Base-by-base conservation (phyloP, 2,329 filamentous ascomycete species). In the Paecilomyces sp. region DNA sequence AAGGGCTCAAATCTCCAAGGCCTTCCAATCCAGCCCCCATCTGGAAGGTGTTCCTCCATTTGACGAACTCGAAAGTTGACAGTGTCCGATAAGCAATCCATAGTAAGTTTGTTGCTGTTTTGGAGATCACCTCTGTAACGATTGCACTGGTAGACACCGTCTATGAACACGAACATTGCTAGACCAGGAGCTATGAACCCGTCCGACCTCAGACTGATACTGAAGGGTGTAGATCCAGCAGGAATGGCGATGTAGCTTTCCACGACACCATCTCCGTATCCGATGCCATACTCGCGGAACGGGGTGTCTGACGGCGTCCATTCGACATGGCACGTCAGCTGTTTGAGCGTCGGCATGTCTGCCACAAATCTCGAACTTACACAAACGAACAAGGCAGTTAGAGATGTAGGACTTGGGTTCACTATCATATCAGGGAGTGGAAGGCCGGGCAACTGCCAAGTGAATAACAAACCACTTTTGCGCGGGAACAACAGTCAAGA, bases 101-200 rank as follows among this genome's bases (percentile, higher is more conserved):
- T 64, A 3, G 61, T 60, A 41, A 63, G 36, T 55, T 62, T 62
- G 7, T 57, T 62, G 13, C 73, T 72, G 22, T 73, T 61, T 57
- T 73, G 69, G 33, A 84, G 63, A 36, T 77, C 70, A 47, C 75
- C 72, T 47, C 78, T 73, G 67, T 82, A 82, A 59, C 83, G 80
- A 61, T 85, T 85, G 70, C 80, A 83, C 65, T 85, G 82, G 62
- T 84, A 84, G 5, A 79, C 69, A 18, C 83, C 83, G 63, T 85
- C 83, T 50, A 84, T 83, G 71, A 79, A 85, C 28, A 85, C 81
- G 61, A 81, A 82, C 68, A 82, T 78, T 1, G 81, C 78, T 11
- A 85, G 68, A 0, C 83, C 83, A 25, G 79, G 75, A 1, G 79
- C 79, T 62, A 85, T 82, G 70, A 80, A 85, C 31, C 75, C 78